Evolutionary conservation across 1,284 basidiomycete genomes (phyloP).

Genomic region (Pholiota adiposa): DNA sequence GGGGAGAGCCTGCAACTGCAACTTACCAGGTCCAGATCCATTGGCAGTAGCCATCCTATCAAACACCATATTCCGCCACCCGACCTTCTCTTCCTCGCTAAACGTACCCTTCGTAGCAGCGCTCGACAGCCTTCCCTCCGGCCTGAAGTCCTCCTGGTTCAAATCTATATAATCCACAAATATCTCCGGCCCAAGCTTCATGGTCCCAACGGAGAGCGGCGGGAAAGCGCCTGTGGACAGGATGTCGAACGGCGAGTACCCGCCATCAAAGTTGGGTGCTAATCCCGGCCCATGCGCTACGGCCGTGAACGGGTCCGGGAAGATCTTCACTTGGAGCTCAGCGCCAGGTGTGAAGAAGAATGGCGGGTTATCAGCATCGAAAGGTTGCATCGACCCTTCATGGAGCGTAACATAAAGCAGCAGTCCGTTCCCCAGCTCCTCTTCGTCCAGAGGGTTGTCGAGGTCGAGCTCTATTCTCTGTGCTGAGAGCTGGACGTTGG

Average conservation of each 20-base stretch:
- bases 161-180: constrained; percentile 22
- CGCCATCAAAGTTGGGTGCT: constrained; percentile 5
- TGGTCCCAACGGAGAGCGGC: constrained; percentile 23
- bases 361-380: constrained; percentile 16
- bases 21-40: too few relatives aligned
- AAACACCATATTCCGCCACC: constrained; percentile 21
- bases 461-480: constrained; percentile 32
- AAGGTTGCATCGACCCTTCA: constrained; percentile 38
- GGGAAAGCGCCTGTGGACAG: not conserved
- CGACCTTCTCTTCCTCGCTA: constrained; percentile 17
- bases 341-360: constrained; percentile 28
- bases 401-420: constrained; percentile 27
- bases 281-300: constrained; percentile 26
- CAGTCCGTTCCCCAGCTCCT: constrained; percentile 28
- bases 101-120: constrained; percentile 9
- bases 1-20: too few relatives aligned
- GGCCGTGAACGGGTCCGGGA: constrained; percentile 21
- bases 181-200: constrained; percentile 20
- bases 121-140: constrained; percentile 11
- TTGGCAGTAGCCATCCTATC: constrained; percentile 16
- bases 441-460: constrained; percentile 13
- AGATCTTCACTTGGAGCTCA: constrained; percentile 22
- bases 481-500: constrained; percentile 43
- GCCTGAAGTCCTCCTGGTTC: constrained; percentile 26
- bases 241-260: not conserved